A percentile compares a stretch with the other conserved stretches of the same genome.
These are phyloP conservation scores for Citeromyces matritensis DNA, from an alignment of 805 yeast genomes.

Conservation along the genomic window DNA sequence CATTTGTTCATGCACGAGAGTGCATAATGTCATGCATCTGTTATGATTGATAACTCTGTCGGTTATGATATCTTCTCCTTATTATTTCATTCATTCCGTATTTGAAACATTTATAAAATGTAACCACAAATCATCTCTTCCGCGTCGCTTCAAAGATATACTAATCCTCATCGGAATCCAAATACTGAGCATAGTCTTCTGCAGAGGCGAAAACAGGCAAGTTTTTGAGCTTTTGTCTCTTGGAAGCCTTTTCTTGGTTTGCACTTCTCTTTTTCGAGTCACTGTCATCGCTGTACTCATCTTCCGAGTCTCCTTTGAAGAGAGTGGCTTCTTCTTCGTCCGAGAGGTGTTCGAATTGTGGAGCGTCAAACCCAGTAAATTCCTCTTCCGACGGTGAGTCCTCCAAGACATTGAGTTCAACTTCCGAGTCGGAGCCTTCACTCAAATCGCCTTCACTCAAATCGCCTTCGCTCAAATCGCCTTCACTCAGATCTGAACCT, in stretches of 20 bases:
- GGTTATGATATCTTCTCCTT: too few species aligned
- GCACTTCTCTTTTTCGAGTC: slow-evolving; percentile 13
- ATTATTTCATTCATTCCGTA: too few species aligned
- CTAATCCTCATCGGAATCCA: slow-evolving; percentile 51
- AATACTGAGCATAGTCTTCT: slow-evolving; percentile 68
- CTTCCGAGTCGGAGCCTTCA: slow-evolving; percentile 20
- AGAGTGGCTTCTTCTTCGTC: slow-evolving; percentile 6
- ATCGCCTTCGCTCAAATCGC: slow-evolving; percentile 15
- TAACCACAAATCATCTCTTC: too few species aligned
- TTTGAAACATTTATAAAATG: too few species aligned
- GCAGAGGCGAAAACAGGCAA: slow-evolving; percentile 82
- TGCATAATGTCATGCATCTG: too few species aligned
- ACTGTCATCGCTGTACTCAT: slow-evolving; percentile 9
- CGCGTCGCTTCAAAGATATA: too few species aligned
- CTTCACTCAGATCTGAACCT: slow-evolving; percentile 17
- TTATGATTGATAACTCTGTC: too few species aligned
- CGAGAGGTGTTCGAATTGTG: slow-evolving; percentile 1
- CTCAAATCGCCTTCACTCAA: slow-evolving; percentile 21
- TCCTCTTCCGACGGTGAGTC: slow-evolving; percentile 9
- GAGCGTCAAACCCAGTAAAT: too few species aligned
- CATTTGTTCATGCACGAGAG: too few species aligned
- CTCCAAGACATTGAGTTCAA: slow-evolving; percentile 10
- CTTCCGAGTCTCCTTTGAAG: slow-evolving; percentile 6
- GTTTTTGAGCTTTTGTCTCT: slow-evolving; percentile 42
- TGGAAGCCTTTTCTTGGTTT: slow-evolving; percentile 13